Conservation (phyloP, 2,329 filamentous ascomycete species). For the Scedosporium apiospermum region DNA sequence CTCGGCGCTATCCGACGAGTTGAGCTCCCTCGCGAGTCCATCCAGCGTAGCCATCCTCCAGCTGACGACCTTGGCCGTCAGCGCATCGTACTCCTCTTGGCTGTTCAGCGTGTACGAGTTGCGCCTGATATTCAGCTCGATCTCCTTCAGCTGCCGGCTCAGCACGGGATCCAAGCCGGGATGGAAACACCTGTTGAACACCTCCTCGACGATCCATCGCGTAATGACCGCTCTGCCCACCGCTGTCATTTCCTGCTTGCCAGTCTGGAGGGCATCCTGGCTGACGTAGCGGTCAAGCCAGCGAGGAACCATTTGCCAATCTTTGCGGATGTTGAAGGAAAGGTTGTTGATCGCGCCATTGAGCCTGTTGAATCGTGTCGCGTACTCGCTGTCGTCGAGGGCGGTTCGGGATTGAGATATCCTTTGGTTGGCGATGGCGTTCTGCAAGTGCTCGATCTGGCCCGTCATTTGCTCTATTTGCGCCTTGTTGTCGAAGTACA, state of each 20-base stretch:
- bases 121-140: conserved; percentile 79
- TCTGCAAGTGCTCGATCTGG: conserved; percentile 90
- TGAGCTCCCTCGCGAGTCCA: conserved; percentile 66
- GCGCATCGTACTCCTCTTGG: conserved; percentile 80
- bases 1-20: conserved; percentile 53
- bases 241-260: conserved; percentile 96
- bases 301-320: conserved; percentile 72
- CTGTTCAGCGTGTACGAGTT: conserved; percentile 65
- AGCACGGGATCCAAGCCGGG: conserved; percentile 70
- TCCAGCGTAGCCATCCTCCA: conserved; percentile 94
- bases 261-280: conserved; percentile 72
- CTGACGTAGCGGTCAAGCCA: conserved; percentile 79
- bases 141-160: conserved; percentile 70
- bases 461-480: conserved; percentile 82
- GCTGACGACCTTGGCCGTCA: conserved; percentile 77
- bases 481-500: conserved; percentile 91
- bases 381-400: conserved; percentile 91
- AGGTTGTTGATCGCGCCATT: conserved; percentile 93
- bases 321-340: conserved; percentile 91
- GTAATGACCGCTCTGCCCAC: conserved; percentile 84
- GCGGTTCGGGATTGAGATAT: conserved; percentile 90
- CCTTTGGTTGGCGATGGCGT: conserved; percentile 92
- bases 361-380: conserved; percentile 77
- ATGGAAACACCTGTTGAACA: conserved; percentile 90
- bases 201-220: conserved; percentile 80